Conservation (phyloP, 2,329 filamentous ascomycete genomes). For the Hypoxylon sp. region DNA sequence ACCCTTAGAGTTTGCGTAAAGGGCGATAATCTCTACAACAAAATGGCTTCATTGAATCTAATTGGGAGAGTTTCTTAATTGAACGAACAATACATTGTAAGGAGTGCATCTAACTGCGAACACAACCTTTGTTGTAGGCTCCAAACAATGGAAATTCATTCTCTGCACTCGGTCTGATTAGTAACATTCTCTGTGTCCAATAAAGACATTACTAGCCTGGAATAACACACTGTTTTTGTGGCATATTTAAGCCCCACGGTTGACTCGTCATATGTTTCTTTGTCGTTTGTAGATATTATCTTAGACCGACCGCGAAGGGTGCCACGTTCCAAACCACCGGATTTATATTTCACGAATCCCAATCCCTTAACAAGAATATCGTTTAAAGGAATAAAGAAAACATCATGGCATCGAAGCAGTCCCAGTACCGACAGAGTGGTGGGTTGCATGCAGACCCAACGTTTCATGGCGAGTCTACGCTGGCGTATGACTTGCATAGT, state of each 20-base stretch:
- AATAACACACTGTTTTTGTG: background rate
- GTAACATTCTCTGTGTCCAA: background rate
- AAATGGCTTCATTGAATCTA: background rate
- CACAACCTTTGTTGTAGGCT: conserved; percentile 7
- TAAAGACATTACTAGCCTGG: background rate
- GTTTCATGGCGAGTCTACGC: conserved; percentile 36
- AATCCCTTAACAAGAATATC: background rate
- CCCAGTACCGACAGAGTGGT: conserved; percentile 6
- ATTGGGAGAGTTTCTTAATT: background rate
- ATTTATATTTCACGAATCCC: background rate
- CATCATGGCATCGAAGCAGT: conserved; percentile 33
- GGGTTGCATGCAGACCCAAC: conserved; percentile 5
- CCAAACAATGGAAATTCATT: background rate
- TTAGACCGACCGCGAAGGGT: background rate
- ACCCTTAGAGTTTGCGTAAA: background rate
- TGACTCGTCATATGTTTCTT: background rate
- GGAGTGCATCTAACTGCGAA: background rate
- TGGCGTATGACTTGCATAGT: conserved; percentile 36
- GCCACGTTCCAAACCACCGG: background rate
- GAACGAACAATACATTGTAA: conserved; percentile 32
- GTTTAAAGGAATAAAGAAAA: background rate
- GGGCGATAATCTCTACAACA: background rate
- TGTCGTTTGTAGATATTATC: background rate
- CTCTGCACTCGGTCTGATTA: background rate
- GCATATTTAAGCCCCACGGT: conserved; percentile 5